Evolutionary conservation across 139 green algal genomes (phyloP).

Genomic region (Pycnococcus provasolii): DNA sequence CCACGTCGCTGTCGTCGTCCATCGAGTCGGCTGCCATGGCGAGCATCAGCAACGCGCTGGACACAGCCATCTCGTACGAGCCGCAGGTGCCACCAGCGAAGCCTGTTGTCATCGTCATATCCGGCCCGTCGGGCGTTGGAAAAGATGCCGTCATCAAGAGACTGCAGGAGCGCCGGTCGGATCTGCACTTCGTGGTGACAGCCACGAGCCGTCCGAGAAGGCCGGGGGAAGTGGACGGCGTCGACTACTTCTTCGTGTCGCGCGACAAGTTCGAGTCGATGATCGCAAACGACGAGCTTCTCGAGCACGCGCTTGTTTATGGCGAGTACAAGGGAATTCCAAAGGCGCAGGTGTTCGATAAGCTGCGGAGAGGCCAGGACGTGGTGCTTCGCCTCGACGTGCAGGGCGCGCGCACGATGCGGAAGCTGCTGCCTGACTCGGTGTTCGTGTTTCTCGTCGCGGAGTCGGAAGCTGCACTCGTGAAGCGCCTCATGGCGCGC

Average conservation of each 20-base stretch:
- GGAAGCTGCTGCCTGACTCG: constrained; percentile 55
- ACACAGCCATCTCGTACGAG: constrained; percentile 3
- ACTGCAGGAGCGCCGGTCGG: constrained; percentile 50
- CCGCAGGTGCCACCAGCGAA: constrained; percentile 44
- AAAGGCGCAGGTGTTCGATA: constrained; percentile 34
- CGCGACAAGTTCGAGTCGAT: constrained; percentile 74
- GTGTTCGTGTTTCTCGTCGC: constrained; percentile 80
- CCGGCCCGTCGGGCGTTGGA: constrained; percentile 80
- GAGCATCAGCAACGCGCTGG: too few species aligned
- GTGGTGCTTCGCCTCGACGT: constrained; percentile 88
- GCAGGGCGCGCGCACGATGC: constrained; percentile 72
- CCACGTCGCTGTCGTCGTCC: too few species aligned
- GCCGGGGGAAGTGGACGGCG: constrained; percentile 65
- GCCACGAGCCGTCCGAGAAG: constrained; percentile 71
- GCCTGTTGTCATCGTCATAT: constrained; percentile 72
- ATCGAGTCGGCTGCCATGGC: too few species aligned
- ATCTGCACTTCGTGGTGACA: constrained; percentile 91
- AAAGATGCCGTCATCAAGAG: constrained; percentile 79
- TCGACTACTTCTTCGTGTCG: constrained; percentile 88
- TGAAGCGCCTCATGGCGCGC: constrained; percentile 57
- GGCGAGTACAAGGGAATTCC: constrained; percentile 77
- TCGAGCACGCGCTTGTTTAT: constrained; percentile 92
- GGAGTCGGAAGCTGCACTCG: constrained; percentile 65
- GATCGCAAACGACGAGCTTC: constrained; percentile 60
- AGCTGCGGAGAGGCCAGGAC: constrained; percentile 59